Conservation (phyloP, 2,329 filamentous ascomycete genomes). For the Mariannaea sp. region DNA sequence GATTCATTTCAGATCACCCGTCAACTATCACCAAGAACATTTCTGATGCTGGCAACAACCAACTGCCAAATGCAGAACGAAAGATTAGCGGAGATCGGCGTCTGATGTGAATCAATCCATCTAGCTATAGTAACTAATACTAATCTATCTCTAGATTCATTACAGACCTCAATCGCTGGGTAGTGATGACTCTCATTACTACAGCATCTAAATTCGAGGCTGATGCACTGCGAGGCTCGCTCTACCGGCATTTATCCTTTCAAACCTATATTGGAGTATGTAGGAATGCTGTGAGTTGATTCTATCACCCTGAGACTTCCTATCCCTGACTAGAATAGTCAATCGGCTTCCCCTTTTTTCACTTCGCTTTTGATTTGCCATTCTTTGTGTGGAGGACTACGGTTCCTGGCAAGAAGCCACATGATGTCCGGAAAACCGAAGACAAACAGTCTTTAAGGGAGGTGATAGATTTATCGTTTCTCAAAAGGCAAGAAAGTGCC, state of each 20-base stretch:
- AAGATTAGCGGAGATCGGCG: slow-evolving; percentile 5
- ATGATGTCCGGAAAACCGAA: not conserved
- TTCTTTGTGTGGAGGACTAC: not conserved
- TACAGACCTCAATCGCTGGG: slow-evolving; percentile 4
- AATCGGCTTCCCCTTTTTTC: not conserved
- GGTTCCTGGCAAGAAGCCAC: not conserved
- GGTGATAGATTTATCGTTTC: not conserved
- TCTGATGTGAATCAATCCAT: not conserved
- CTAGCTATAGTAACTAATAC: not conserved
- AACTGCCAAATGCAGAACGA: not conserved
- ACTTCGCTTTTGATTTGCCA: slow-evolving; percentile 1
- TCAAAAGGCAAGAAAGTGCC: not conserved
- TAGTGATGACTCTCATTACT: slow-evolving; percentile 3
- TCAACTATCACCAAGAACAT: not conserved
- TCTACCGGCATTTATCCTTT: slow-evolving; percentile 1
- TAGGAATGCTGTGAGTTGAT: not conserved
- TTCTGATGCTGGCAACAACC: not conserved
- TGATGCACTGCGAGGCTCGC: not conserved
- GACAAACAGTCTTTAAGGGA: not conserved
- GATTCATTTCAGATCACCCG: not conserved
- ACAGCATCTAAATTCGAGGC: not conserved
- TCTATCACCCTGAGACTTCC: not conserved
- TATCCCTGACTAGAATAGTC: not conserved
- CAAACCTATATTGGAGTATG: not conserved
- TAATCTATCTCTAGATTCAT: not conserved